A percentile compares a stretch with the other conserved stretches of the same genome.
phyloP scores from a whole-genome alignment of 352 stramenopile genomes.

The Pythium oligandrum region DNA sequence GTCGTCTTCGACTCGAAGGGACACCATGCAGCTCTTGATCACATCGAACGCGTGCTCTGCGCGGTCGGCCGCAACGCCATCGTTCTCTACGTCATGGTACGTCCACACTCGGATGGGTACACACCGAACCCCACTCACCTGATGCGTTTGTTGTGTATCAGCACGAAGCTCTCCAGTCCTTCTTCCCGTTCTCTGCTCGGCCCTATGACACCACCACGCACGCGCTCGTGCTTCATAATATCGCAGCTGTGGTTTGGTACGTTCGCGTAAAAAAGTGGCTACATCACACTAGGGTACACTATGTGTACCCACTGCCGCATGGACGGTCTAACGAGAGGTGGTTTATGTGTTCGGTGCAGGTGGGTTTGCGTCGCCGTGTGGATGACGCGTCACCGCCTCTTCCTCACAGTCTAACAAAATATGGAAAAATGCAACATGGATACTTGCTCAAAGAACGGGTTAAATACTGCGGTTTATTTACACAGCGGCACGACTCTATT shows the following conservation, averaged over 20 bases:
- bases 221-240: slow-evolving; percentile 45
- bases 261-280: slow-evolving; percentile 13
- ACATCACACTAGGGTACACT: slow-evolving; percentile 5
- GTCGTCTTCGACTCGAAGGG: too few species aligned
- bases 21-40: too few species aligned
- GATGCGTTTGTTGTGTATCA: slow-evolving; percentile 7
- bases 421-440: not conserved
- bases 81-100: slow-evolving; percentile 65
- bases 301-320: not conserved
- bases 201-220: slow-evolving; percentile 11
- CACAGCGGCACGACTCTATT: too few species aligned
- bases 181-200: slow-evolving; percentile 38
- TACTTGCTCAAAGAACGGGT: not conserved
- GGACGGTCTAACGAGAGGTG: not conserved
- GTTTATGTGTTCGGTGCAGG: slow-evolving; percentile 13
- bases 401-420: slow-evolving; percentile 20
- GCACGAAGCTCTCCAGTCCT: slow-evolving; percentile 56
- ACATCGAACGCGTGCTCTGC: not conserved
- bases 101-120: slow-evolving; percentile 4
- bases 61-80: slow-evolving; percentile 69
- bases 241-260: slow-evolving; percentile 34
- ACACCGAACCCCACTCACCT: not conserved
- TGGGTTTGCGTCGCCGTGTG: slow-evolving; percentile 36
- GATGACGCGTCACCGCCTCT: slow-evolving; percentile 23
- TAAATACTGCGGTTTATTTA: too few species aligned